A percentile compares a stretch with the other conserved stretches of the same genome.
These are phyloP conservation scores for Cardiosporidium cionae DNA, from an alignment of 169 alveolate genomes.

Conservation along the genomic window DNA sequence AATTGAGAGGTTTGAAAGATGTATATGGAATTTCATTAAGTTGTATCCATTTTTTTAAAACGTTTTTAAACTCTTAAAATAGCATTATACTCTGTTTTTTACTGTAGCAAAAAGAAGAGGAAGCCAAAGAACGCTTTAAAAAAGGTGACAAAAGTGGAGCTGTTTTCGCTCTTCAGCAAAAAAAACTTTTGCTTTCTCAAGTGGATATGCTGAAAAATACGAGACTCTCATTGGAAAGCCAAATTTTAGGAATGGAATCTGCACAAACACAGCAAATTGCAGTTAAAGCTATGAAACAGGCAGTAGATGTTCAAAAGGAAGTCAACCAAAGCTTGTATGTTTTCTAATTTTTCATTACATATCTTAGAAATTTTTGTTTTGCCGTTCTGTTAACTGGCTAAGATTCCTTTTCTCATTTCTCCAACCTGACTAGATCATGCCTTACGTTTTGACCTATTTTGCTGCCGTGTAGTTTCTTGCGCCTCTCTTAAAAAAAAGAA, in stretches of 20 bases:
- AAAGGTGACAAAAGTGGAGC: constrained; percentile 21
- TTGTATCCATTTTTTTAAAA: too few relatives aligned
- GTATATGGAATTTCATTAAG: too few relatives aligned
- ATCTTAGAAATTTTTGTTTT: too few relatives aligned
- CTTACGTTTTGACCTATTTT: too few relatives aligned
- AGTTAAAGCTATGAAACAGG: constrained; percentile 15
- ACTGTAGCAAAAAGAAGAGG: background rate
- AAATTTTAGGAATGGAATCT: constrained; percentile 10
- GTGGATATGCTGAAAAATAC: constrained; percentile 9
- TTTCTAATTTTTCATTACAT: background rate
- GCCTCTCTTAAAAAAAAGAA: background rate
- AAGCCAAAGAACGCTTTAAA: background rate
- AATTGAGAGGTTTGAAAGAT: too few relatives aligned
- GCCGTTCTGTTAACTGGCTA: too few relatives aligned
- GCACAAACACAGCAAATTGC: constrained; percentile 21
- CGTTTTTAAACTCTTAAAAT: too few relatives aligned
- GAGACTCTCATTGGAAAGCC: constrained; percentile 21
- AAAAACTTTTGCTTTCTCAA: constrained; percentile 5
- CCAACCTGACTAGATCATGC: too few relatives aligned
- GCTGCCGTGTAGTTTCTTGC: background rate
- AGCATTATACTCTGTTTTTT: background rate
- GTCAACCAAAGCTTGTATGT: constrained; percentile 16
- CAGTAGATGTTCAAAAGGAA: constrained; percentile 8
- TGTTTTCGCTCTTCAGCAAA: constrained; percentile 11
- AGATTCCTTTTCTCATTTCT: too few relatives aligned